phyloP scores from a whole-genome alignment of 768 basidiomycete genomes.

The Termitomyces sp. region DNA sequence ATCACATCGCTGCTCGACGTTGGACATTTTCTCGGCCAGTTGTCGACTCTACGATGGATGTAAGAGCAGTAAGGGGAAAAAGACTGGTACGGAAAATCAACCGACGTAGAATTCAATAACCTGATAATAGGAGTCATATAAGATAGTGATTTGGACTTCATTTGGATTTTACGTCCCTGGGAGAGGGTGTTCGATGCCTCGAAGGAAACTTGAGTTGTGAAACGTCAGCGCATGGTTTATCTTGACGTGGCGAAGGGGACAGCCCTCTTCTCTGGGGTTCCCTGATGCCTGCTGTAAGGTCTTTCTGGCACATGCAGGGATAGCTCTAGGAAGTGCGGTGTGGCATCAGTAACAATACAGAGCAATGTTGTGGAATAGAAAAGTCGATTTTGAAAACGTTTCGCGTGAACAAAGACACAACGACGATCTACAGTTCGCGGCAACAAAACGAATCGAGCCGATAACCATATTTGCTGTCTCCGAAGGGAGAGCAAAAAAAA shows the following conservation, averaged over 20 bases:
- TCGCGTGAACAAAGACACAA: neutral
- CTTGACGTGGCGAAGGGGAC: neutral
- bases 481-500: neutral
- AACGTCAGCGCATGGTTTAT: neutral
- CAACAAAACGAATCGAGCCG: neutral
- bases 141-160: neutral
- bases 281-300: neutral
- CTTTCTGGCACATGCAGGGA: neutral
- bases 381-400: neutral
- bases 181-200: neutral
- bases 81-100: neutral
- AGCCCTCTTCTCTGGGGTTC: neutral
- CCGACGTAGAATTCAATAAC: neutral
- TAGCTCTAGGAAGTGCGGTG: conserved; percentile 1
- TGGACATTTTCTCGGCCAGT: neutral
- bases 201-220: neutral
- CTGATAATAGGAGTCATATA: neutral
- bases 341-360: neutral
- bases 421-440: neutral
- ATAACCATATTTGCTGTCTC: neutral
- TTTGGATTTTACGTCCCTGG: neutral
- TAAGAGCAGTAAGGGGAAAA: neutral
- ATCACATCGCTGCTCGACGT: neutral
- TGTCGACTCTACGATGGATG: neutral
- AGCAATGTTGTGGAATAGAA: neutral